Percentiles rank a stretch among this genome's conserved stretches.
phyloP scores from a whole-genome alignment of 441 rosid species.

The Aquilaria agallochum region DNA sequence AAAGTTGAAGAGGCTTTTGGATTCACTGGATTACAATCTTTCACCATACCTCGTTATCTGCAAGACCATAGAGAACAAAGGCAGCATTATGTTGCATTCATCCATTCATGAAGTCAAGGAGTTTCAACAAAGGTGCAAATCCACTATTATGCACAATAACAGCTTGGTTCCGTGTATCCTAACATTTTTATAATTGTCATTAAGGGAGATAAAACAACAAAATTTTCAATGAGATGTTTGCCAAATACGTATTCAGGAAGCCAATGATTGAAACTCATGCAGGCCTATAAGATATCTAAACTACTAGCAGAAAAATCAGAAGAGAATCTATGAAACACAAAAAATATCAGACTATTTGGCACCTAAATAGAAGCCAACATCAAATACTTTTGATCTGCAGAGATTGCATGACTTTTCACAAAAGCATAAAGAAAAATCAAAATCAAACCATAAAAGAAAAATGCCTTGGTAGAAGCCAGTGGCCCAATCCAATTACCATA shows the following conservation, averaged over 20 bases:
- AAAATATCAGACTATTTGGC: no score
- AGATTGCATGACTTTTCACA: no score
- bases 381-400: no score
- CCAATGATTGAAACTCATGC: no score
- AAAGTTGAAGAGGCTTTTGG: slow-evolving; percentile 13
- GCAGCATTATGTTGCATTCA: slow-evolving; percentile 99
- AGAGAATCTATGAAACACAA: no score
- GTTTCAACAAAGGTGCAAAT: slow-evolving; percentile 78
- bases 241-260: background rate
- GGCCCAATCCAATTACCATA: no score
- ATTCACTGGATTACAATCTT: slow-evolving; percentile 2
- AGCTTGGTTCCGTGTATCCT: slow-evolving; percentile 95
- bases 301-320: background rate
- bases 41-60: slow-evolving; percentile 84
- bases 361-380: no score
- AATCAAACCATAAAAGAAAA: no score
- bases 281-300: background rate
- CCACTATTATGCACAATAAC: slow-evolving; percentile 97
- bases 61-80: slow-evolving; percentile 96
- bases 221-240: background rate
- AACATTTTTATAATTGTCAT: slow-evolving; percentile 18
- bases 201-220: slow-evolving; percentile 6
- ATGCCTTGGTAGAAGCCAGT: no score
- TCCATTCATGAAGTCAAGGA: slow-evolving; percentile 93
- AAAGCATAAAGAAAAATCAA: no score